These are phyloP conservation scores for Quercus mongolica DNA, from an alignment of 306 rosid species.

Conservation along the genomic window DNA sequence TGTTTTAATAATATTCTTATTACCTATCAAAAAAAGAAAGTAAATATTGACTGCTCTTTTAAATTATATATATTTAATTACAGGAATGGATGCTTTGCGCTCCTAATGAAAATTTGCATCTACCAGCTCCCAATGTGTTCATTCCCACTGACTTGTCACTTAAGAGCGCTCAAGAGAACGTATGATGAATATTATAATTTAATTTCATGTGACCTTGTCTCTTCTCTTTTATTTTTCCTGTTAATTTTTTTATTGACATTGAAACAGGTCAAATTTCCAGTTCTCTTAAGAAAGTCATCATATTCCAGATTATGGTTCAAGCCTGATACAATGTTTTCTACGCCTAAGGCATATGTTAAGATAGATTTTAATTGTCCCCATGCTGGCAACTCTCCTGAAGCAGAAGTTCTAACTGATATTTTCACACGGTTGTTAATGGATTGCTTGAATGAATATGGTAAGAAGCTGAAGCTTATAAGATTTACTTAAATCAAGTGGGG, in stretches of 20 bases:
- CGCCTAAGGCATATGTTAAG: constrained; percentile 83
- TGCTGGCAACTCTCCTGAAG: constrained; percentile 79
- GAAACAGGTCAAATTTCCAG: constrained; percentile 73
- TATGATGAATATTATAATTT: constrained; percentile 20
- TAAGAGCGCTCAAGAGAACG: constrained; percentile 59
- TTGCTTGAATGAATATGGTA: constrained; percentile 92
- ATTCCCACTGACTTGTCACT: constrained; percentile 86
- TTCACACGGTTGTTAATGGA: constrained; percentile 83
- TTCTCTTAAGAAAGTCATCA: constrained; percentile 62
- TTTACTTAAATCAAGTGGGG: not conserved
- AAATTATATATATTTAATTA: constrained; percentile 23
- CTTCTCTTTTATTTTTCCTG: constrained; percentile 15
- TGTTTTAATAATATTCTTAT: no score
- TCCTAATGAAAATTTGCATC: constrained; percentile 68
- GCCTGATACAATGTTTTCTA: constrained; percentile 74
- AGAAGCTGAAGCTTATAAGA: constrained; percentile 3
- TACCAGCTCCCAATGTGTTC: constrained; percentile 75
- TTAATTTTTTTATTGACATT: constrained; percentile 14
- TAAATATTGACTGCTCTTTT: constrained; percentile 18
- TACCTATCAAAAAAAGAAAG: no score
- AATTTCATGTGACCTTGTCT: not conserved
- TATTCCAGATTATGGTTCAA: constrained; percentile 83
- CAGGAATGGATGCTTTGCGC: constrained; percentile 83
- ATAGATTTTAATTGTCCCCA: constrained; percentile 79
- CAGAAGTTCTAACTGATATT: constrained; percentile 60